These are phyloP conservation scores for Physaria fendleri DNA, from an alignment of 345 rosid species.

Conservation along the genomic window DNA sequence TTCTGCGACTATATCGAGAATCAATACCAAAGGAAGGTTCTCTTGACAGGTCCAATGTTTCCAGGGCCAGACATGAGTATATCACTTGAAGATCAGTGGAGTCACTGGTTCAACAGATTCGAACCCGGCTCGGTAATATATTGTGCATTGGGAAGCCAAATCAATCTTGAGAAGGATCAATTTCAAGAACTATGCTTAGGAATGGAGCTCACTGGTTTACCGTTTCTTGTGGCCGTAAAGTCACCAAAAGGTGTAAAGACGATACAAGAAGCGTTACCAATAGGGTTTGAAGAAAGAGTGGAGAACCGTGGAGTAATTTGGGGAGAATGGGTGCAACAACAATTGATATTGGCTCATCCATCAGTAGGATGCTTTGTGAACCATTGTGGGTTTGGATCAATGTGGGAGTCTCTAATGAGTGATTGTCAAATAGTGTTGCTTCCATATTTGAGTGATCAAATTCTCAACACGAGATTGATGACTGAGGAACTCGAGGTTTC, in stretches of 20 bases:
- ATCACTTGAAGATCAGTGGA: constrained; percentile 28
- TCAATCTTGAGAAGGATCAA: constrained; percentile 24
- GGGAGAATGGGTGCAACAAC: constrained; percentile 41
- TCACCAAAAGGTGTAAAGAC: constrained; percentile 36
- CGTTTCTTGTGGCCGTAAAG: constrained; percentile 32
- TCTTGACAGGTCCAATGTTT: constrained; percentile 39
- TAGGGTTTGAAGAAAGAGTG: constrained; percentile 36
- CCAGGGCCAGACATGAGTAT: constrained; percentile 15
- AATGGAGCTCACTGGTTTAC: constrained; percentile 32
- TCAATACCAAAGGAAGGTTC: constrained; percentile 5
- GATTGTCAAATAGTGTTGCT: constrained; percentile 36
- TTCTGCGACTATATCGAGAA: constrained; percentile 30
- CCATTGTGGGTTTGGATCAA: constrained; percentile 39
- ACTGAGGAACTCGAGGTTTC: constrained; percentile 38
- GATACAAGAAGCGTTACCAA: constrained; percentile 37
- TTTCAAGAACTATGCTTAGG: constrained; percentile 44
- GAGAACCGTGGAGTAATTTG: constrained; percentile 30
- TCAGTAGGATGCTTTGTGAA: constrained; percentile 37
- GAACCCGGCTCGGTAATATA: constrained; percentile 20
- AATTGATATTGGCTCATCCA: constrained; percentile 26
- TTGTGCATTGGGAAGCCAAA: constrained; percentile 43
- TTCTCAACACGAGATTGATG: constrained; percentile 36
- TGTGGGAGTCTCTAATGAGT: constrained; percentile 43
- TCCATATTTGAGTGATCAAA: constrained; percentile 39
- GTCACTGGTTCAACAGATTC: constrained; percentile 8